Evolutionary conservation across 768 basidiomycete species (phyloP).

Genomic region (Suillus sp.): DNA sequence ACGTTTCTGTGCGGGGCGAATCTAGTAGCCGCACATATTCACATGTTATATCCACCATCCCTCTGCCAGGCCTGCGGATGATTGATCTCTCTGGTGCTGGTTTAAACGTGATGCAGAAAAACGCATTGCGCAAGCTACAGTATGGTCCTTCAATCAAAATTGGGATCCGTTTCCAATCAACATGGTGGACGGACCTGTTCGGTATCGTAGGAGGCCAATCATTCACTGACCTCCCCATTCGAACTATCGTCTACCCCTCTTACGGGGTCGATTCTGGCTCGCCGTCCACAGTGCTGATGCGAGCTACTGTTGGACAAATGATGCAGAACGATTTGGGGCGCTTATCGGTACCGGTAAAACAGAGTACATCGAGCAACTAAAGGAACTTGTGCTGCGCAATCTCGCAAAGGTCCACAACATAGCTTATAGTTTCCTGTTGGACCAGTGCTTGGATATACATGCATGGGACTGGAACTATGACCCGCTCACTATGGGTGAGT

Average conservation of each 20-base stretch:
- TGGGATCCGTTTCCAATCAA: conserved; percentile 42
- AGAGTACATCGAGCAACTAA: conserved; percentile 20
- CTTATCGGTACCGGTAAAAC: conserved; percentile 26
- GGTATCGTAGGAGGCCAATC: conserved; percentile 44
- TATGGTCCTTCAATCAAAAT: conserved; percentile 45
- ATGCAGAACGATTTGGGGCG: conserved; percentile 40
- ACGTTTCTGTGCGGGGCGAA: conserved; percentile 14
- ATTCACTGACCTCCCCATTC: conserved; percentile 43
- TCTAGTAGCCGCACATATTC: conserved; percentile 28
- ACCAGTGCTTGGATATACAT: conserved; percentile 24
- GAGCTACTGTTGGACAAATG: conserved; percentile 43
- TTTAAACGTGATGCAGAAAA: conserved; percentile 34
- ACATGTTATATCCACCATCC: conserved; percentile 46
- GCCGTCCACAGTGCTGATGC: conserved; percentile 39
- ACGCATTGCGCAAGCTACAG: conserved; percentile 40
- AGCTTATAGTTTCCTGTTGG: conserved; percentile 24
- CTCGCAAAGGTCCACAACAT: conserved; percentile 25
- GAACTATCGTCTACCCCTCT: conserved; percentile 48
- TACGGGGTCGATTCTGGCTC: conserved; percentile 30
- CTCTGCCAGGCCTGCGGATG: conserved; percentile 38
- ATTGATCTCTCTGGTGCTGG: conserved; percentile 34
- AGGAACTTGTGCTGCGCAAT: conserved; percentile 29
- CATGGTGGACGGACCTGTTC: conserved; percentile 44
- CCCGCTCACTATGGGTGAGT: conserved; percentile 37
- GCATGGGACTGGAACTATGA: conserved; percentile 40